phyloP scores from a whole-genome alignment of 371 early-diverging fungal genomes.

The Mortierella sp. region DNA sequence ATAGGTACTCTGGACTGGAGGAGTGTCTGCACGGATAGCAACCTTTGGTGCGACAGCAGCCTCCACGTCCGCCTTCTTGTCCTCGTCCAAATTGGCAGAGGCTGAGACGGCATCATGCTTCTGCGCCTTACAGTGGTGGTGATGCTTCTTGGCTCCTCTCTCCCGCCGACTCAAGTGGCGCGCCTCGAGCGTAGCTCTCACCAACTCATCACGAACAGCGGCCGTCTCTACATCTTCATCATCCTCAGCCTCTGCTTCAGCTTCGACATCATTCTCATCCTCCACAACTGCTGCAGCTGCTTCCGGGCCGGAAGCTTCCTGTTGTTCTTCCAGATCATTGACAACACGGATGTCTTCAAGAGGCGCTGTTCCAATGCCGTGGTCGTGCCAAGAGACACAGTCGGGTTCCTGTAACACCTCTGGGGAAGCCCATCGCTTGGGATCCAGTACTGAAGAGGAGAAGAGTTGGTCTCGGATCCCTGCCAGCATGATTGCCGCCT shows the following conservation, averaged over 20 bases:
- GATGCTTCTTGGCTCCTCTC: constrained; percentile 25
- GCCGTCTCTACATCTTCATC: neutral
- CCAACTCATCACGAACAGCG: neutral
- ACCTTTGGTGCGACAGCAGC: neutral
- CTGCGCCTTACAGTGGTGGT: constrained; percentile 17
- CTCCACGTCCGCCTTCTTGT: neutral
- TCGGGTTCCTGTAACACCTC: constrained; percentile 29
- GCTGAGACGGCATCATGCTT: constrained; percentile 4
- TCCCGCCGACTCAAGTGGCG: constrained; percentile 37
- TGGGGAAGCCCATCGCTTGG: constrained; percentile 33
- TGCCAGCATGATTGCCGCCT: constrained; percentile 1
- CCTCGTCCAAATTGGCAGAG: neutral
- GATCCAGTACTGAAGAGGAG: neutral
- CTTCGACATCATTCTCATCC: neutral
- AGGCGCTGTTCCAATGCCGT: constrained; percentile 16
- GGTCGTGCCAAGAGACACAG: constrained; percentile 42
- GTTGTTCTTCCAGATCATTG: constrained; percentile 14
- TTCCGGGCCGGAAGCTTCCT: neutral
- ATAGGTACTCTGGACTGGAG: constrained; percentile 23
- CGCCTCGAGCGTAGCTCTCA: constrained; percentile 16
- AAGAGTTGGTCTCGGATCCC: constrained; percentile 25
- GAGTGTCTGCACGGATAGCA: constrained; percentile 20
- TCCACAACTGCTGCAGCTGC: constrained; percentile 11
- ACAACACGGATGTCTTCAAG: constrained; percentile 19
- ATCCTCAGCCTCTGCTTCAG: constrained; percentile 3